Evolutionary conservation across 2,329 filamentous ascomycete genomes (phyloP), one percentile per base, ranked within the genome.

Genomic region (Ampelomyces quisqualis): DNA sequence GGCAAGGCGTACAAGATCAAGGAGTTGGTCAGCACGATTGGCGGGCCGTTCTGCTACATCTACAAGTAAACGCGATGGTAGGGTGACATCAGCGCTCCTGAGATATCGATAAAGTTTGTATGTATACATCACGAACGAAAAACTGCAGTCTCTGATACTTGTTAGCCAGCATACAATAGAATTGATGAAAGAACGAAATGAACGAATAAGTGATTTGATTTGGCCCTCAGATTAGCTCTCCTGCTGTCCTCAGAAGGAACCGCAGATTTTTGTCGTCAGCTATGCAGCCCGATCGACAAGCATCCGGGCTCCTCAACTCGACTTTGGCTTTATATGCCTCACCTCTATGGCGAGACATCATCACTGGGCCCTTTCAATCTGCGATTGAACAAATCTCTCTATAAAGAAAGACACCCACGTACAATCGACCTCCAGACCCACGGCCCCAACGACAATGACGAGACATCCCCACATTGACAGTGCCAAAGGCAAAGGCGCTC

Each of bases 1-100:
- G 68, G 62, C 1, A 60, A 62, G 40, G 43, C 48, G 13, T 63
- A 68, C 22, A 64, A 62, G 33, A 70, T 77, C 45, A 62, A 62
- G 23, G 69, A 74, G 34, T 39, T 73, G 21, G 68, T 76, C 51
- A 74, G 70, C 34, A 75, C 73, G 3, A 63, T 72, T 11, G 67
- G 51, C n/a, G 73, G 73, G 2, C 72, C 70, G 14, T 72, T 76
- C 34, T 76, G 73, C 51, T 76, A 76, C 46, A 57, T 73, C 5
- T 76, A 76, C 47, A 51, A 62, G 51, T 64, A 56, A 36, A 22
- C 19, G n/a, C n/a, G n/a, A n/a, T n/a, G n/a, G 23, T 19, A 28
- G 18, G 11, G 23, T 14, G n/a, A 7, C 13, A 29, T 14, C 10
- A 29, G 17, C 5, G 34, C 11, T 11, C 19, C 18, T 27, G 11